These are phyloP conservation scores for Cymbomonas tetramitiformis DNA, from an alignment of 139 green algal species.

Conservation along the genomic window DNA sequence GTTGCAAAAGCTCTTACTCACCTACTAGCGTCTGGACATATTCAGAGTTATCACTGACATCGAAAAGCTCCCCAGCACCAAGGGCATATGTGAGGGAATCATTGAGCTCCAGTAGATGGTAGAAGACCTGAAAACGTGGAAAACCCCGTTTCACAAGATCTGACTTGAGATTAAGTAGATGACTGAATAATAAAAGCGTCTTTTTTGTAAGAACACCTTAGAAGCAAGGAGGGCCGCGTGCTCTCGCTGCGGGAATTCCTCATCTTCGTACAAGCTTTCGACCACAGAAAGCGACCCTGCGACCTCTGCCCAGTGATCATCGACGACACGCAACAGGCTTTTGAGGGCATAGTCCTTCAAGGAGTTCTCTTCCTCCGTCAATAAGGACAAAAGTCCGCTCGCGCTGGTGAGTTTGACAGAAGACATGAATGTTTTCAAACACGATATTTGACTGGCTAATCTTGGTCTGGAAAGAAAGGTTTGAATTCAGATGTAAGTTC, in stretches of 20 bases:
- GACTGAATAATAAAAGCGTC: background rate
- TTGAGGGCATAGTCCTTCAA: constrained; percentile 1
- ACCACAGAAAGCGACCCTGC: constrained; percentile 61
- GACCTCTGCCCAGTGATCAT: constrained; percentile 41
- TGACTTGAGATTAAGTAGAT: too few relatives aligned
- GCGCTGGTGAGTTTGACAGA: constrained; percentile 46
- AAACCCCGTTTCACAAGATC: background rate
- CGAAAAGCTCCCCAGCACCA: constrained; percentile 75
- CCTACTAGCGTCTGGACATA: constrained; percentile 88
- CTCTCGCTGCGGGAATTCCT: constrained; percentile 72
- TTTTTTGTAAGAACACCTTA: constrained; percentile 55
- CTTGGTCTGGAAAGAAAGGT: too few relatives aligned
- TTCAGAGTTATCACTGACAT: constrained; percentile 71
- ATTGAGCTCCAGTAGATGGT: constrained; percentile 89
- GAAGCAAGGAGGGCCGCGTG: constrained; percentile 87
- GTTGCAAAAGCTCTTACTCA: too few relatives aligned
- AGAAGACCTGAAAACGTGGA: constrained; percentile 75
- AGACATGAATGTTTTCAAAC: too few relatives aligned
- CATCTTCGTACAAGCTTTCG: constrained; percentile 88
- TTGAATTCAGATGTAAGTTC: too few relatives aligned
- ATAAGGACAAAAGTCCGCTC: constrained; percentile 56
- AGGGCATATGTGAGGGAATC: constrained; percentile 88
- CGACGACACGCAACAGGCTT: background rate
- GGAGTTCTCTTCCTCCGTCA: constrained; percentile 55
- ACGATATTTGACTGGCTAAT: too few relatives aligned